Base-by-base conservation (phyloP, 176 grass and related monocot species). In the Rhynchospora breviuscula region DNA sequence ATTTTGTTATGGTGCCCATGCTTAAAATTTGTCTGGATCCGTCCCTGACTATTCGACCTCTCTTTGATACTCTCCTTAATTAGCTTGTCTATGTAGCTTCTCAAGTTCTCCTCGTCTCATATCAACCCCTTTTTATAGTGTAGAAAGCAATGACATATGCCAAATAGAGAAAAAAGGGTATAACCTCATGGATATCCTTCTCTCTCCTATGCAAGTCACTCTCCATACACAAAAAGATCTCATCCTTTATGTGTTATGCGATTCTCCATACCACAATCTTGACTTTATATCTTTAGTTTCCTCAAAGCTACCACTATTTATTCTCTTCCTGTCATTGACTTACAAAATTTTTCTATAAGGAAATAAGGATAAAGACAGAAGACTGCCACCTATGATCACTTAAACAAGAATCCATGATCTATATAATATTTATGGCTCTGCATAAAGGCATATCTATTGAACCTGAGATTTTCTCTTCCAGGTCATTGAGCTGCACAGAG, bases 131-230 rank as follows among this genome's bases (percentile, higher is more conserved):
- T 77, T 77, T 77, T 77, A 77, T 77, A 77, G 73, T 56, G 47
- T 4, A 29, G 51, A 82, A 19, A 19, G 25, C 73, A 8, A 11
- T 26, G 72, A 56, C 5, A 80, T 80, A 29, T 59, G 0, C 35
- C 49, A 53, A 56, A 77, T 54, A 14, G 13, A 29, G 47, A 53
- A 65, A 82, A 53, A 65, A 82, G 61, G 80, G 80, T 82, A 65
- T 82, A 65, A 82, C 63, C 59, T 51, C 80, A 82, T 82, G 80
- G 80, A 82, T 82, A 82, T 82, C 61, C 79, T 63, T 47, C 59
- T 80, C 58, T 81, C 57, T 66, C 21, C 46, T 26, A 10, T 29
- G n/a, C 61, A 66, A 18, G 59, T 82, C 79, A 49, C 61, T 67
- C 45, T 82, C 80, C 17, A 23, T 21, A 82, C 29, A 67, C 21